Evolutionary conservation across 257 asterid species (phyloP).

Genomic region (Cruciata laevipes): DNA sequence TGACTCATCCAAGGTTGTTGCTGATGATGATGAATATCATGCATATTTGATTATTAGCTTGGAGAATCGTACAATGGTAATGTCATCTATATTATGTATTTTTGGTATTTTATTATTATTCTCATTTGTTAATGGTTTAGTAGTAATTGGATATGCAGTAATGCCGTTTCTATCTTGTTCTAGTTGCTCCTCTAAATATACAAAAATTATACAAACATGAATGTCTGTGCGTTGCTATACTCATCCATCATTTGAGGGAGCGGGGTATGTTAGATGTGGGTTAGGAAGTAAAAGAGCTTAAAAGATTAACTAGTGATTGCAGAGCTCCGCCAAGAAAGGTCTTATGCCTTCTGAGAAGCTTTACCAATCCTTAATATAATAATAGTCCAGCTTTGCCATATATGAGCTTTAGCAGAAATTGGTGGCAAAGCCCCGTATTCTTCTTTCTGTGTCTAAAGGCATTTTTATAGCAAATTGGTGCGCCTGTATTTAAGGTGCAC

Average conservation of each 20-base stretch:
- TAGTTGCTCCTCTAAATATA: not conserved
- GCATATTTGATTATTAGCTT: constrained; percentile 91
- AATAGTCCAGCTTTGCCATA: not conserved
- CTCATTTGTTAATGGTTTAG: not conserved
- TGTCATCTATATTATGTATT: constrained; percentile 3
- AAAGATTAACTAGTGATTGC: not conserved
- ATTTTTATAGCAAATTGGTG: not conserved
- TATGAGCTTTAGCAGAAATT: not conserved
- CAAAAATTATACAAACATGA: not conserved
- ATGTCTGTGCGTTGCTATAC: not conserved
- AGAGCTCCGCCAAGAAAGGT: not conserved
- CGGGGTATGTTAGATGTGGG: not conserved
- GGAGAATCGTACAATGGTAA: constrained; percentile 95
- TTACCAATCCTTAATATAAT: not conserved
- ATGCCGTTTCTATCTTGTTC: not conserved
- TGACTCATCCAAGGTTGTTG: constrained; percentile 60
- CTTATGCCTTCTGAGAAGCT: not conserved
- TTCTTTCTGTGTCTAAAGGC: not conserved
- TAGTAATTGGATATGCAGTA: too few species aligned
- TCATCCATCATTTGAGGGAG: not conserved
- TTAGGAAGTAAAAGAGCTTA: not conserved
- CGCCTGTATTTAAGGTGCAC: not conserved
- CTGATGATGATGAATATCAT: constrained; percentile 95
- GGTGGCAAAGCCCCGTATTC: not conserved
- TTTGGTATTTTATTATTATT: not conserved